Base-by-base conservation (phyloP, 1,284 basidiomycete species). In the Melampsora americana region DNA sequence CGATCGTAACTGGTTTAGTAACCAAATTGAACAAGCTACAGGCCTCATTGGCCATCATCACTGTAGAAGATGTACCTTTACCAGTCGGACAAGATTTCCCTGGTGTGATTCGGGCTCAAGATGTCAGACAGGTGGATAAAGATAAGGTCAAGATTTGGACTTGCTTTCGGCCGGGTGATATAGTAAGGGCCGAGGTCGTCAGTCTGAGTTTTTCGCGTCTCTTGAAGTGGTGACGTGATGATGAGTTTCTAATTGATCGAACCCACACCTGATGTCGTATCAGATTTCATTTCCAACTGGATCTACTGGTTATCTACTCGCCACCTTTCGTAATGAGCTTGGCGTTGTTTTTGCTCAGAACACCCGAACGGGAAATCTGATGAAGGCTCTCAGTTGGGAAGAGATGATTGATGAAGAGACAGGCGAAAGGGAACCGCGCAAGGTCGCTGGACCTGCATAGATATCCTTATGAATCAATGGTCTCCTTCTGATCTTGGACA, bases 111-210 rank as follows among this genome's bases (percentile, higher is more conserved):
- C 88, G 95, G 44, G 86, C 88, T 4, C 92, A 95, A 83, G 96
- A 99, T 83, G 89, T 96, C n/a, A 85, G 93, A 80, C 83, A 77
- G 72, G 83, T 80, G 0, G 93, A 96, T 82, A 92, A 92, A 80
- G 93, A 95, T 85, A 92, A 90, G 82, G 88, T 97, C 77, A 95
- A 92, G 83, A 92, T 98, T 79, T 89, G 89, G 44, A 92, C 96
- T 79, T 97, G 93, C 82, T 99, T 98, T 84, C 87, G 96, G 56
- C 92, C 95, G 0, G 95, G 96, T 4, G 95, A 99, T 84, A 91
- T 98, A 70, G 92, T 99, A 35, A 89, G 92, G 79, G 95, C 94
- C 5, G 85, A 90, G 56, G 94, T 98, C 80, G 94, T 96, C 82
- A 83, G 91, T 87, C 18, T 5, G 35, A 26, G 32, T 66, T 64